Conservation (phyloP, 768 basidiomycete species). For the Piloderma croceum region DNA sequence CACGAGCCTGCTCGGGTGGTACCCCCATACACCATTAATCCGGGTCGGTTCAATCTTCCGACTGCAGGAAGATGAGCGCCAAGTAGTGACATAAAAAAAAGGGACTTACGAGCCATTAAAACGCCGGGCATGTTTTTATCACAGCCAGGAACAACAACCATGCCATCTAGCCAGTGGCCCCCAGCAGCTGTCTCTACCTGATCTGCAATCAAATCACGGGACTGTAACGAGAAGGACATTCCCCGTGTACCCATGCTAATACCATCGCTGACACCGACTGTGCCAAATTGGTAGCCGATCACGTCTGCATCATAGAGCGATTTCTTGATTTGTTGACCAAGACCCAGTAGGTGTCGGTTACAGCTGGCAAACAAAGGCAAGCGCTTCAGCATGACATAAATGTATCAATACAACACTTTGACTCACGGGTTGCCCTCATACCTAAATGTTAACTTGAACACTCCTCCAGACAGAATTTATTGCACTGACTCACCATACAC, state of each 20-base stretch:
- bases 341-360: conserved; percentile 85
- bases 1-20: conserved; percentile 92
- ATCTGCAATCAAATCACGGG: conserved; percentile 96
- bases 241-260: conserved; percentile 96
- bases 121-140: conserved; percentile 99
- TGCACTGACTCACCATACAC: conserved; percentile 72
- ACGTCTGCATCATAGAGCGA: conserved; percentile 66
- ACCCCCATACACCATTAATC: conserved; percentile 97
- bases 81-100: conserved; percentile 1
- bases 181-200: conserved; percentile 93
- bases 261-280: conserved; percentile 95
- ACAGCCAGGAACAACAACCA: conserved; percentile 95
- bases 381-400: not conserved
- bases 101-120: conserved; percentile 74
- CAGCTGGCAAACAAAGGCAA: conserved; percentile 55
- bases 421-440: conserved; percentile 98
- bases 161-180: conserved; percentile 96
- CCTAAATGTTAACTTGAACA: conserved; percentile 42
- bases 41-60: conserved; percentile 91
- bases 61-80: conserved; percentile 39
- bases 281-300: conserved; percentile 97
- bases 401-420: not conserved
- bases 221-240: conserved; percentile 96
- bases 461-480: not conserved
- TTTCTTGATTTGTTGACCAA: conserved; percentile 82